Base-by-base conservation (phyloP, 805 yeast genomes). In the Sugiyamaella chiloensis region DNA sequence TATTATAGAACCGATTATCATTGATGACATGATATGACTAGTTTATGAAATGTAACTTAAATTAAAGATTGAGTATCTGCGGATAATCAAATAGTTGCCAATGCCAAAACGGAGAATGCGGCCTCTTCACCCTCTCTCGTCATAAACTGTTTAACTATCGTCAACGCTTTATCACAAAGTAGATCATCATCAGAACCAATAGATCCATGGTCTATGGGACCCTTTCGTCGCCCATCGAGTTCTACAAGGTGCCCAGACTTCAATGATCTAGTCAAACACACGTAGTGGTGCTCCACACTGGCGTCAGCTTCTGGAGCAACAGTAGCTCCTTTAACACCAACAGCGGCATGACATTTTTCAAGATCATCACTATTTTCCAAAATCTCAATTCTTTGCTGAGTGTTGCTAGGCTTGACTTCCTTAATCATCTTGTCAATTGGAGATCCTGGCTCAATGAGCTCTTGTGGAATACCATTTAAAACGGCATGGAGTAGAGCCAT, bases 211-310 rank as follows among this genome's bases (percentile, higher is more conserved):
- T 76, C 79, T 29, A 83, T 72, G 0, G 96, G 88, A 0, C 96
- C 93, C 29, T 66, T 66, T 54, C 95, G 73, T 54, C 98, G 75
- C 1, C 99, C 99, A 61, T 91, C 99, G 29, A 91, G 72, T 65
- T 91, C 98, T 59, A 79, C 87, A 17, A 91, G 60, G 50, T 78
- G 78, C 6, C 77, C 78, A 52, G 79, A 74, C 9, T 68, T 66
- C 20, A 75, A 73, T 29, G 66, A 64, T 57, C 77, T 80, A 8
- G 85, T 71, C 58, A 85, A 83, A 4, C 93, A 74, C 21, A 91
- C 81, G 61, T 86, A 91, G 67, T 91, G 99, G 48, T 83, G 70
- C 46, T 81, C 79, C 3, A 79, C 72, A 2, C 64, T 63, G 36
- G 69, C 79, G 2, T 63, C 68, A 17, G 75, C 73, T 21, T 55